These are phyloP conservation scores for Jaltomata sinuosa DNA, from an alignment of 257 asterid species.

Conservation along the genomic window DNA sequence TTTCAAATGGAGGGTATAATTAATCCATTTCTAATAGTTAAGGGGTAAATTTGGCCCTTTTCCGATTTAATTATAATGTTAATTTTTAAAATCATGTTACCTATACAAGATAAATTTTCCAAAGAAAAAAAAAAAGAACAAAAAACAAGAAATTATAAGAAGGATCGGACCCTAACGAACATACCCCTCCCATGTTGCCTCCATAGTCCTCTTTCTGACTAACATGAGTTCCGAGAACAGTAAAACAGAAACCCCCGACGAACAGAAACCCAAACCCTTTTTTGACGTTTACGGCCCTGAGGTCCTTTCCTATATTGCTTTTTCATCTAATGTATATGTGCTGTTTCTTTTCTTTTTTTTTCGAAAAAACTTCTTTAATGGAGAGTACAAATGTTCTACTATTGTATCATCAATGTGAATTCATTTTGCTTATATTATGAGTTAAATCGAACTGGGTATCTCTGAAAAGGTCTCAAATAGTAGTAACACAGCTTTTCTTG, in stretches of 20 bases:
- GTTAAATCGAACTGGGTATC: neutral
- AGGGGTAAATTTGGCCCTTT: too few relatives aligned
- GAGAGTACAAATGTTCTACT: neutral
- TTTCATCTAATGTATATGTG: neutral
- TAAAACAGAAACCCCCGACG: constrained; percentile 18
- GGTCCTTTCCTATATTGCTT: constrained; percentile 19
- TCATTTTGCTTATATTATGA: neutral
- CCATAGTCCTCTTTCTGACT: neutral
- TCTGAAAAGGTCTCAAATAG: neutral
- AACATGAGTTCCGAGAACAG: constrained; percentile 32
- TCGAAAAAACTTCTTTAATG: neutral
- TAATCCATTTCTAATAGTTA: too few relatives aligned
- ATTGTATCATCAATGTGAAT: neutral
- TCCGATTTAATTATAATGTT: too few relatives aligned
- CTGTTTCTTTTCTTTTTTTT: neutral
- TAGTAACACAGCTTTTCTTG: neutral
- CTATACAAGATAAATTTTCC: too few relatives aligned
- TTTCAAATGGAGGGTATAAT: too few relatives aligned
- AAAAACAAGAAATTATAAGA: neutral
- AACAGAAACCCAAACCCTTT: constrained; percentile 39
- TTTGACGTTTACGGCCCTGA: constrained; percentile 77
- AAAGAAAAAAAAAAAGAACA: neutral
- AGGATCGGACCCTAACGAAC: neutral
- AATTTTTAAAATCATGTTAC: too few relatives aligned
- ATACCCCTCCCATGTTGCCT: neutral